These are phyloP conservation scores for Gossypium schwendimanii DNA, from an alignment of 441 rosid species.

Conservation along the genomic window DNA sequence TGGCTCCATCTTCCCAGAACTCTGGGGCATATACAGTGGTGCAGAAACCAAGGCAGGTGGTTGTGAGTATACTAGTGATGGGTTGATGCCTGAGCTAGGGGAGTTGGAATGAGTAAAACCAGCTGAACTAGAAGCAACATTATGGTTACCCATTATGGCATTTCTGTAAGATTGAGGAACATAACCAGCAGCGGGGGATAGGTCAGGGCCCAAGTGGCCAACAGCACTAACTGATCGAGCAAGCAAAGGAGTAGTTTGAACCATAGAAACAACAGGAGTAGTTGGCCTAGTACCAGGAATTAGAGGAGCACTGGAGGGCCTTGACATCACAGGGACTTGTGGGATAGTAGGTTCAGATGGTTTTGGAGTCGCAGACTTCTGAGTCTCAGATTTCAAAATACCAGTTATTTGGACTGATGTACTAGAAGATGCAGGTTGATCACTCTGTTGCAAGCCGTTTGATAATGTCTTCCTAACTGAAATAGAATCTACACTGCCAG, in stretches of 20 bases:
- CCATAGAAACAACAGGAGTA: slow-evolving; percentile 48
- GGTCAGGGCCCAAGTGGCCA: slow-evolving; percentile 68
- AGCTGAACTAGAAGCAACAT: slow-evolving; percentile 46
- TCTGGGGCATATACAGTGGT: slow-evolving; percentile 35
- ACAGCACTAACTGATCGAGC: slow-evolving; percentile 81
- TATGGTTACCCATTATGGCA: slow-evolving; percentile 66
- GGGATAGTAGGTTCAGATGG: slow-evolving; percentile 32
- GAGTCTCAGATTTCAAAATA: slow-evolving; percentile 38
- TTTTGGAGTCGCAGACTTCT: slow-evolving; percentile 37
- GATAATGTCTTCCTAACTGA: slow-evolving; percentile 36
- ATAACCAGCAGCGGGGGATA: slow-evolving; percentile 40
- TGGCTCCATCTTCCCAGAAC: slow-evolving; percentile 38
- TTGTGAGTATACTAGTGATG: slow-evolving; percentile 37
- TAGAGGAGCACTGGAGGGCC: slow-evolving; percentile 90
- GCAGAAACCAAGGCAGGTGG: slow-evolving; percentile 39
- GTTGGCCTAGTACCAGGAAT: slow-evolving; percentile 51
- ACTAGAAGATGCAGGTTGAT: slow-evolving; percentile 29
- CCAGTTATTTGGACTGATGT: slow-evolving; percentile 28
- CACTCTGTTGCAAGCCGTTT: slow-evolving; percentile 36
- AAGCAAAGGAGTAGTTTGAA: slow-evolving; percentile 56
- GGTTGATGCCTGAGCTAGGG: slow-evolving; percentile 41
- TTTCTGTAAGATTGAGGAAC: slow-evolving; percentile 73
- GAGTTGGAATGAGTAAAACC: slow-evolving; percentile 41
- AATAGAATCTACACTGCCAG: slow-evolving; percentile 26
- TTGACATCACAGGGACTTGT: slow-evolving; percentile 50